Base-by-base conservation (phyloP, 495 filamentous ascomycete genomes). In the Penicillium crystallinum region DNA sequence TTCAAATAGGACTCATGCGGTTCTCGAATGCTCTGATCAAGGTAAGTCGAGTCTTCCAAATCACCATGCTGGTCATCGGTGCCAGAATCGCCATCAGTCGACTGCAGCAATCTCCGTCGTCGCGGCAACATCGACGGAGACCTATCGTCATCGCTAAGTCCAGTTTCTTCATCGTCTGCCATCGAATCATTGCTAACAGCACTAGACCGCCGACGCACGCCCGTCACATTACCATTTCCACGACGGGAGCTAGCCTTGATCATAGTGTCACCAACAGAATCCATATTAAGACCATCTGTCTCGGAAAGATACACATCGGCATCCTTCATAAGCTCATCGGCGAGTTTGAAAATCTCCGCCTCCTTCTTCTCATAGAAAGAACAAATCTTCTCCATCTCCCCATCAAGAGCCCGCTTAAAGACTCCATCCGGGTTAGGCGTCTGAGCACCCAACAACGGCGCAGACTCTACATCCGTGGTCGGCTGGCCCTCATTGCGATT, bases 281-380 rank as follows among this genome's bases (percentile, higher is more conserved):
- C 79, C 44, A 79, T 63, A 35, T 84, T 82, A 37, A 78, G 59
- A 11, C 72, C 77, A 25, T 82, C 79, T 9, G 78, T 77, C 52
- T 88, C 81, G 4, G 74, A 77, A 36, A 89, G 79, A 65, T 85
- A 95, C 5, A 78, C 70, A 49, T 84, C 80, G n/a, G 86, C 81
- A 64, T 97, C 93, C 19, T 74, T 80, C 51, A 91, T 63, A 7
- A 96, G 70, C 19, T 84, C 76, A n/a, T 86, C 82, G 3, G 92
- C 84, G 56, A 93, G 90, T 37, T 85, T 81, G 46, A 86, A 82
- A 41, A 97, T 83, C 62, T 96, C 90, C 9, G 77, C 70, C 69
- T 98, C 90, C 64, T 97, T 97, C 42, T 87, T 70, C 50, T 81
- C 80, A 69, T 89, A 97, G 70, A 97, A 98, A 2, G 84, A 86